Evolutionary conservation across 1,284 basidiomycete species (phyloP), one percentile per base, ranked within the genome.

Genomic region (Mycena citricolor): DNA sequence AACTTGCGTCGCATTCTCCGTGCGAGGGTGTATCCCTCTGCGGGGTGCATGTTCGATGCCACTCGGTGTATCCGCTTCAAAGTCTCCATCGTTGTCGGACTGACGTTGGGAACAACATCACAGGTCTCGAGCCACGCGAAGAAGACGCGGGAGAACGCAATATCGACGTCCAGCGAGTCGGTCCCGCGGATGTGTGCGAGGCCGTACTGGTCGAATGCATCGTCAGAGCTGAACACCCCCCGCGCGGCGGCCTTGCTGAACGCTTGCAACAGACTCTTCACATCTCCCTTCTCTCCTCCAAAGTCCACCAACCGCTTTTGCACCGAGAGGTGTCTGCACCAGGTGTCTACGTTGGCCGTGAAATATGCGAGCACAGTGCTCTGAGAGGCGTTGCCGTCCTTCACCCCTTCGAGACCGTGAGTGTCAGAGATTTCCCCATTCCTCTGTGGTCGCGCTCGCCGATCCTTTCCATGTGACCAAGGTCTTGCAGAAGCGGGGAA

Each of bases 1-100:
- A 98, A 73, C 57, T 86, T 86, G 14, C 95, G 79, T 7, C 38
- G 39, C 39, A 49, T 45, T 26, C n/a, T 11, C 21, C 51, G 33
- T 5, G 50, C 42, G 5, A 16, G 2, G 10, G 13, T 10, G 32
- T 13, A 40, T 4, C 36, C 37, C 32, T 52, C 51, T 5, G 32
- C 43, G 5, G 47, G 43, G 23, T 45, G 37, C 39, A 33, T 13
- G 12, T 13, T 2, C 8, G 39, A 14, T 21, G 40, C 44, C 14
- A 40, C 36, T 26, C 41, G n/a, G n/a, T n/a, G n/a, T n/a, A n/a
- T n/a, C n/a, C n/a, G n/a, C n/a, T n/a, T n/a, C n/a, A n/a, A n/a
- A n/a, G n/a, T n/a, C n/a, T n/a, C n/a, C n/a, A n/a, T n/a, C n/a
- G n/a, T n/a, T n/a, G n/a, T n/a, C n/a, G n/a, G n/a, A n/a, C n/a